Conservation (phyloP, 495 filamentous ascomycete species). For the Astrothelium macrocarpum region DNA sequence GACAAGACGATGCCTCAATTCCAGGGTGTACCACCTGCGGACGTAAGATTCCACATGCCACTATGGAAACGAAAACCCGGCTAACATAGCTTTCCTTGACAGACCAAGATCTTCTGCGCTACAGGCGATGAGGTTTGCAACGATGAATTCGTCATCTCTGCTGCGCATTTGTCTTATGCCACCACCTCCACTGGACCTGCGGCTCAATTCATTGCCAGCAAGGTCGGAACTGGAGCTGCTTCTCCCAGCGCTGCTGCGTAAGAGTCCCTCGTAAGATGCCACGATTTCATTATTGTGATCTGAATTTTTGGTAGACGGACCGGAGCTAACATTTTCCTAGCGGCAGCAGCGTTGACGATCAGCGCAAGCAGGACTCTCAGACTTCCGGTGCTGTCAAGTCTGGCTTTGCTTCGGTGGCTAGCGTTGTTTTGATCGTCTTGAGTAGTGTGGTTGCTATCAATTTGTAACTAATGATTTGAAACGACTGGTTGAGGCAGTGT, state of each 20-base stretch:
- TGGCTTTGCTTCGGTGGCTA: not conserved
- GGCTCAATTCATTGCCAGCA: constrained; percentile 3
- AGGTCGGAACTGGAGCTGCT: not conserved
- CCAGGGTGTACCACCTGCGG: not conserved
- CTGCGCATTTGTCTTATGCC: constrained; percentile 2
- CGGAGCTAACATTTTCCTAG: not conserved
- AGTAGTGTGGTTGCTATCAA: not conserved
- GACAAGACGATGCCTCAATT: constrained; percentile 2
- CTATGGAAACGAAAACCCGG: no score
- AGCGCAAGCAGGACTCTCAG: not conserved
- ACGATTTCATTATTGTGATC: not conserved
- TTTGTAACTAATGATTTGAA: not conserved
- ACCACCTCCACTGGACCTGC: not conserved
- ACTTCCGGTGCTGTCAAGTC: not conserved
- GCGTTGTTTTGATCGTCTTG: not conserved
- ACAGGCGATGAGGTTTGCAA: constrained; percentile 5
- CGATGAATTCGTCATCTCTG: constrained; percentile 3
- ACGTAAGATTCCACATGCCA: not conserved
- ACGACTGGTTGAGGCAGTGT: not conserved
- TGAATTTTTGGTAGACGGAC: no score
- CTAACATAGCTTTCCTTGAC: not conserved
- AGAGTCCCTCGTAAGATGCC: not conserved
- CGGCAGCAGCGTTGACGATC: constrained; percentile 1
- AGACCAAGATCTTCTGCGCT: constrained; percentile 7
- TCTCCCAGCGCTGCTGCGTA: constrained; percentile 3